These are phyloP conservation scores for Cercospora sesami DNA, from an alignment of 2,329 filamentous ascomycete genomes.

Conservation along the genomic window DNA sequence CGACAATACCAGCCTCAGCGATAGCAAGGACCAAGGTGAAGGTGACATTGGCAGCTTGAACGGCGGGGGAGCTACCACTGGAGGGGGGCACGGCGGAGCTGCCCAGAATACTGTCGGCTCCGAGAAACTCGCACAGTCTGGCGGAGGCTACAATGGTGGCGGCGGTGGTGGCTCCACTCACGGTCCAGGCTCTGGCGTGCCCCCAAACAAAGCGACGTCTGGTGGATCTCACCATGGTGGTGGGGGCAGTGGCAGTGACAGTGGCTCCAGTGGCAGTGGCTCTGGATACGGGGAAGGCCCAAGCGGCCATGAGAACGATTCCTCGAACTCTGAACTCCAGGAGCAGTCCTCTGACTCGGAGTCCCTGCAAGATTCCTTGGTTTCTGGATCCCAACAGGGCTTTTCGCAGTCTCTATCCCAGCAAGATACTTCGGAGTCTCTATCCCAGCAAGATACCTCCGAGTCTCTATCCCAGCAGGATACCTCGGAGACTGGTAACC, in stretches of 20 bases:
- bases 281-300: not conserved
- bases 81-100: not conserved
- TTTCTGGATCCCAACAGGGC: too few species aligned
- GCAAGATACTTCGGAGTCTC: too few species aligned
- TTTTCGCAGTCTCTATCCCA: too few species aligned
- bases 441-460: too few species aligned
- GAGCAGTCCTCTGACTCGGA: not conserved
- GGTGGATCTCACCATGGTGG: not conserved
- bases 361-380: not conserved
- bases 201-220: not conserved
- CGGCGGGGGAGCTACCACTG: not conserved
- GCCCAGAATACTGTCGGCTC: not conserved
- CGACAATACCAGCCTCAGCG: not conserved
- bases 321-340: not conserved
- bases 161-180: not conserved
- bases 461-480: not conserved
- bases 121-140: not conserved
- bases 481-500: not conserved
- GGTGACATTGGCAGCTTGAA: not conserved
- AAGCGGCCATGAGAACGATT: not conserved
- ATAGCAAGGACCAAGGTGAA: not conserved
- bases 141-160: not conserved
- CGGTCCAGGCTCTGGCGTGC: not conserved
- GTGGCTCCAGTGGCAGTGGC: not conserved
- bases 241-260: not conserved